Conservation (phyloP, 2,329 filamentous ascomycete genomes). For the Aureobasidium lini region DNA sequence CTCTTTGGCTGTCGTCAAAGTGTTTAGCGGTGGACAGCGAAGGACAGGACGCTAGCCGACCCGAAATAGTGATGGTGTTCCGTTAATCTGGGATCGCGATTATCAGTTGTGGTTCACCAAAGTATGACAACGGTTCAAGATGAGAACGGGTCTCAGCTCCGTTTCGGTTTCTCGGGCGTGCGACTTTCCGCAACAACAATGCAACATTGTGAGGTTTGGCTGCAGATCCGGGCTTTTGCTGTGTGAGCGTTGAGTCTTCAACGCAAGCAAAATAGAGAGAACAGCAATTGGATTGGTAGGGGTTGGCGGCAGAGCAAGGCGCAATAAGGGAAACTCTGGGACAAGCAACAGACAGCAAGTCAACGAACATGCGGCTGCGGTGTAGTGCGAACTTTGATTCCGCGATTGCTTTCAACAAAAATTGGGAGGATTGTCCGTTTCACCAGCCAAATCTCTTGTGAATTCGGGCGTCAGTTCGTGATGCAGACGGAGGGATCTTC, state of each 20-base stretch:
- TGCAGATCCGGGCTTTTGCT: constrained; percentile 1
- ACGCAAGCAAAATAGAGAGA: neutral
- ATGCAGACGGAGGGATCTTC: neutral
- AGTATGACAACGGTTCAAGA: constrained; percentile 8
- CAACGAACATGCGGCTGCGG: constrained; percentile 8
- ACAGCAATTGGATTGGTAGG: neutral
- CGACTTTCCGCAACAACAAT: neutral
- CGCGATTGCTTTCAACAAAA: constrained; percentile 4
- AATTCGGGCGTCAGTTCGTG: neutral
- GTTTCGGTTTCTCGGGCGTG: constrained; percentile 2
- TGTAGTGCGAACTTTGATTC: constrained; percentile 10
- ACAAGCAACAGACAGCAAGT: constrained; percentile 6
- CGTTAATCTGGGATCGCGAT: neutral
- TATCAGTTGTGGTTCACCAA: constrained; percentile 1
- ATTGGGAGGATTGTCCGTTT: constrained; percentile 2
- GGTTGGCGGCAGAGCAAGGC: neutral
- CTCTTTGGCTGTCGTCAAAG: neutral
- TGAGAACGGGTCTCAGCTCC: constrained; percentile 4
- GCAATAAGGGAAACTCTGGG: neutral
- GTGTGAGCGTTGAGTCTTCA: constrained; percentile 6
- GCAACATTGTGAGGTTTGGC: neutral
- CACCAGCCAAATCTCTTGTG: constrained; percentile 1
- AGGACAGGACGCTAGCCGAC: neutral
- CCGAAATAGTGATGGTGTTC: constrained; percentile 1
- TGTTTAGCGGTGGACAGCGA: neutral